These are phyloP conservation scores for Alloascoidea africana DNA, from an alignment of 805 yeast genomes.

Conservation along the genomic window DNA sequence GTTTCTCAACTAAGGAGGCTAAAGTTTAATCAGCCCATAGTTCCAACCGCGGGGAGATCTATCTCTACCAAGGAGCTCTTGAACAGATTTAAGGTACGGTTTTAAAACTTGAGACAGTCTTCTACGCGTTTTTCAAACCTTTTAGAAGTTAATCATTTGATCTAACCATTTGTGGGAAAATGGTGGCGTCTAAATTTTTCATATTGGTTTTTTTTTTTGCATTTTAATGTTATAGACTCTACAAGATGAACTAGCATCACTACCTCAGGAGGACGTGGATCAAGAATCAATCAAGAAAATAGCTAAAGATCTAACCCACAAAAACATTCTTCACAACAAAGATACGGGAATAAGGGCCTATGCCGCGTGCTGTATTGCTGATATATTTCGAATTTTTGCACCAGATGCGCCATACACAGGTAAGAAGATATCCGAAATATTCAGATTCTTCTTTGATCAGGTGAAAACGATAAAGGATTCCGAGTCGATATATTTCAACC, in stretches of 20 bases:
- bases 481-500: slow-evolving; percentile 44
- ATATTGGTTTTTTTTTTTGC: slow-evolving; percentile 6
- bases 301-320: slow-evolving; percentile 36
- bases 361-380: slow-evolving; percentile 61
- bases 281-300: slow-evolving; percentile 27
- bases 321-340: slow-evolving; percentile 41
- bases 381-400: slow-evolving; percentile 62
- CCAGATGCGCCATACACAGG: slow-evolving; percentile 84
- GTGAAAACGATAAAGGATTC: slow-evolving; percentile 33
- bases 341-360: slow-evolving; percentile 58
- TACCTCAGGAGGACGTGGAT: slow-evolving; percentile 47
- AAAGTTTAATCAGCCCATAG: slow-evolving; percentile 28
- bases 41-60: slow-evolving; percentile 40
- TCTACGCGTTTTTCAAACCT: too few relatives aligned
- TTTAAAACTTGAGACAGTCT: too few relatives aligned
- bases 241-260: slow-evolving; percentile 44
- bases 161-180: not conserved
- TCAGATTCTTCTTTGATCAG: slow-evolving; percentile 50
- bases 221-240: slow-evolving; percentile 19
- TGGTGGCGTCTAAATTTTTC: not conserved
- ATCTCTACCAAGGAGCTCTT: slow-evolving; percentile 50
- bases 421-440: slow-evolving; percentile 43
- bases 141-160: too few relatives aligned
- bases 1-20: slow-evolving; percentile 11
- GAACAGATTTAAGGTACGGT: slow-evolving; percentile 31